Evolutionary conservation across 2,329 filamentous ascomycete genomes (phyloP), one percentile per base, ranked within the genome.

Genomic region (Fusarium virguliforme): DNA sequence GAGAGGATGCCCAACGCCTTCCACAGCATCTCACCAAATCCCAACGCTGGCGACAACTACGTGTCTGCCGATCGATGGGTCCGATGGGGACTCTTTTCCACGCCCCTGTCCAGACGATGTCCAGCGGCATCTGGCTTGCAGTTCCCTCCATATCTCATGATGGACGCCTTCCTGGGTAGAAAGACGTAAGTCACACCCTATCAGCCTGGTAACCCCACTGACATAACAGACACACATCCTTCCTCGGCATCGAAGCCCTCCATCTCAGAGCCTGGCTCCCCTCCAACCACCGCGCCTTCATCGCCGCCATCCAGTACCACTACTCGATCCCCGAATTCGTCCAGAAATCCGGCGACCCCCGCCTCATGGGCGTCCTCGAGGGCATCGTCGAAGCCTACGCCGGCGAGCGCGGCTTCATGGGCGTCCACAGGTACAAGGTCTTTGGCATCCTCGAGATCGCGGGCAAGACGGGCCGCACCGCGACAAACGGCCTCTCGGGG

Each of bases 401-500:
- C 0, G 86, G 86, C 1, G 86, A 88, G 68, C 80, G 86, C 22
- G 86, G 86, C 0, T 88, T 88, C 72, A 87, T 88, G 86, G 86
- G 86, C 6, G 84, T 83, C 0, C 86, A 88, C 70, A 78, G 86
- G n/a, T 87, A 88, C 74, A 88, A 88, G 71, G 86, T 88, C 5
- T 88, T 87, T 67, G 86, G 86, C 1, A 85, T 88, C 30, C 81
- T 88, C 0, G 86, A 88, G 63, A 83, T 87, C 13, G 86, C 86
- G 1, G 83, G 82, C 41, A 88, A 88, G 74, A 86, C 84, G 0
- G 86, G 86, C 3, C 81, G 86, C 4, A 85, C 85, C 0, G 86
- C 83, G 64, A 87, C 86, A 0, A 88, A 88, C 57, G 86, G 86
- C 3, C 79, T 82, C 13, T 86, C 85, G 2, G 86, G 0, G 81